A percentile compares a stretch with the other conserved stretches of the same genome.
phyloP scores from a whole-genome alignment of 1,139 yeast genomes.

The Saccharomyces hybrid region DNA sequence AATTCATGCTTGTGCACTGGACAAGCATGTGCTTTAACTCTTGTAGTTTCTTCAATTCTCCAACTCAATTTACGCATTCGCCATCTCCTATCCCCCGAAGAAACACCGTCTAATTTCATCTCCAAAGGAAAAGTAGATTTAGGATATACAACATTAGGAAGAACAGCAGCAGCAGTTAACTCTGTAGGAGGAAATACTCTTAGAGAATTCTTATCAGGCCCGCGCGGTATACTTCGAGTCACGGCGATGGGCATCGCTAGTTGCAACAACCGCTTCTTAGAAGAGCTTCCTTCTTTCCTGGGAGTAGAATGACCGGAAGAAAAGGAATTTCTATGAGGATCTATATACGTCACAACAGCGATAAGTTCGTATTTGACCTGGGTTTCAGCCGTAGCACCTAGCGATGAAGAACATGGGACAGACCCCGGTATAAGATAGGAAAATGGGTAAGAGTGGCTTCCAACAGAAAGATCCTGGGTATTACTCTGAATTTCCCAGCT shows the following conservation, averaged over 20 bases:
- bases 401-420: conserved; percentile 69
- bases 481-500: conserved; percentile 77
- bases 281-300: conserved; percentile 20
- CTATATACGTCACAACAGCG: conserved; percentile 50
- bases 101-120: conserved; percentile 71
- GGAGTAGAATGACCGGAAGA: conserved; percentile 8
- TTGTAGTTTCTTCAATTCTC: conserved; percentile 80
- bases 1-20: conserved; percentile 45
- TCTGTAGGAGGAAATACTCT: conserved; percentile 95
- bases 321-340: conserved; percentile 19
- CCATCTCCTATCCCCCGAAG: conserved; percentile 67
- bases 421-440: conserved; percentile 87
- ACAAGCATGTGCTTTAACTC: conserved; percentile 55
- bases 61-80: conserved; percentile 82
- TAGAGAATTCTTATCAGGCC: conserved; percentile 78
- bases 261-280: conserved; percentile 32
- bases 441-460: conserved; percentile 85
- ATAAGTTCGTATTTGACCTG: conserved; percentile 65
- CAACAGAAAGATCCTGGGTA: conserved; percentile 48
- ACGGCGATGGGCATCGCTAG: conserved; percentile 65
- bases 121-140: conserved; percentile 80
- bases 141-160: conserved; percentile 87
- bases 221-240: conserved; percentile 68
- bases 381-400: conserved; percentile 50
- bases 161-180: conserved; percentile 73